A percentile compares a stretch with the other conserved stretches of the same genome.
phyloP scores from a whole-genome alignment of 2,329 filamentous ascomycete species.

The Cadophora malorum region DNA sequence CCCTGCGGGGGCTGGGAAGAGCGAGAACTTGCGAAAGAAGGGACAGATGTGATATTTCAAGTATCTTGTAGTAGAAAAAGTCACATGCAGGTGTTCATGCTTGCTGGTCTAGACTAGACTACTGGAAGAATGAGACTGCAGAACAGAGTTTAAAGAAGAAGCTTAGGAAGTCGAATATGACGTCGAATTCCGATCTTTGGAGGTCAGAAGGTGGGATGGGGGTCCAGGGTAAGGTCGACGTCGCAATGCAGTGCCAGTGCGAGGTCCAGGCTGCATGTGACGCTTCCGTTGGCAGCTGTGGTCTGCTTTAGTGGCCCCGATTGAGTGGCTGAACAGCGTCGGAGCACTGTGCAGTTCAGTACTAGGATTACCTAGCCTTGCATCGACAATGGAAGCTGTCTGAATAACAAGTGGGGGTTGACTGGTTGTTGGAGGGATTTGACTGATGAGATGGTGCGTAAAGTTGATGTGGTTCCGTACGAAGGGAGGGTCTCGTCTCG shows the following conservation, averaged over 20 bases:
- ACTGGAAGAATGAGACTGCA: neutral
- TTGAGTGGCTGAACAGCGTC: slow-evolving; percentile 2
- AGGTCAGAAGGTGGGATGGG: slow-evolving; percentile 19
- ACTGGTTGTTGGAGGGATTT: neutral
- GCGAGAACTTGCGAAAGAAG: slow-evolving; percentile 24
- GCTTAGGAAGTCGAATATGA: slow-evolving; percentile 20
- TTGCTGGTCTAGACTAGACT: neutral
- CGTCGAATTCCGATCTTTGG: slow-evolving; percentile 21
- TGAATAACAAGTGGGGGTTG: neutral
- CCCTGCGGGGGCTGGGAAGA: slow-evolving; percentile 37
- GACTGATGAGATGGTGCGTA: neutral
- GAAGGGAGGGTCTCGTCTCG: slow-evolving; percentile 5
- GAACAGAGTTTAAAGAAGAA: slow-evolving; percentile 11
- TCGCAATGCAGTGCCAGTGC: slow-evolving; percentile 1
- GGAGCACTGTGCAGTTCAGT: neutral
- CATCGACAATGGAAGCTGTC: slow-evolving; percentile 7
- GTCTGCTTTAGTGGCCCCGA: neutral
- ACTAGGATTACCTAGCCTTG: slow-evolving; percentile 13
- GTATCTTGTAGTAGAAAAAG: slow-evolving; percentile 23
- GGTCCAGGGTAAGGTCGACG: neutral
- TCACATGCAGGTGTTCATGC: slow-evolving; percentile 39
- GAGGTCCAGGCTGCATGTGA: slow-evolving; percentile 8
- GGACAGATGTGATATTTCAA: slow-evolving; percentile 28
- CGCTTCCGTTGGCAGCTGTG: slow-evolving; percentile 3
- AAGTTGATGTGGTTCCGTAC: neutral